Evolutionary conservation across 352 stramenopile species (phyloP), one percentile per base, ranked within the genome.

Genomic region (Globisporangium nunn): DNA sequence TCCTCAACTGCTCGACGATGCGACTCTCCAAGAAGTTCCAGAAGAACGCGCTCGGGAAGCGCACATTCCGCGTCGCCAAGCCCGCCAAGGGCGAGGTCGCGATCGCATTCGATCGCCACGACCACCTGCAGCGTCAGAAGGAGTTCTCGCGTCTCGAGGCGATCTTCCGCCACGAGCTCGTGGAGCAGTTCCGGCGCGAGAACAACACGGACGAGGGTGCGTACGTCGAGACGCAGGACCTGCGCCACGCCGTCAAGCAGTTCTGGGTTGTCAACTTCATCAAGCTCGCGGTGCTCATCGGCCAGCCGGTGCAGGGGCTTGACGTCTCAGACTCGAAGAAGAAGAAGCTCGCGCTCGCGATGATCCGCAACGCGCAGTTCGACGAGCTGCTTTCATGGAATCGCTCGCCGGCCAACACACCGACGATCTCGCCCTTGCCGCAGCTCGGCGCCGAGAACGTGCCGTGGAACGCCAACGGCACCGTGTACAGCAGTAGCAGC

Each of bases 1-100:
- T 94, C 61, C 84, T 94, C 52, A 94, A 94, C 63, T 94, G 84
- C 64, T 92, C 81, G 52, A 90, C 84, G n/a, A 94, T 94, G 84
- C 72, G 84, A 28, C 63, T 94, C 33, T 94, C 84, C 15, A 94
- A 94, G 63, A 94, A 94, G 64, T 94, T 94, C 58, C 84, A 94
- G 60, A 92, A 92, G 66, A 94, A 94, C 59, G 84, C 84, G 33
- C 64, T 94, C 37, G 84, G 84, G 33, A 94, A 94, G 59, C 70
- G 82, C 15, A 94, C 84, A n/a, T 94, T 91, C 62, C 76, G 81
- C 12, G 74, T 94, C 47, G 70, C 70, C 7, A 91, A 92, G 57
- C 78, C 80, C 0, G 54, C 47, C 41, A 85, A 88, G 60, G 81
- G 77, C 37, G 67, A 78, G 49, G 64, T 71, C n/a, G 80, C 76